phyloP scores from a whole-genome alignment of 2,329 filamentous ascomycete genomes.

The Fusarium buxicola region DNA sequence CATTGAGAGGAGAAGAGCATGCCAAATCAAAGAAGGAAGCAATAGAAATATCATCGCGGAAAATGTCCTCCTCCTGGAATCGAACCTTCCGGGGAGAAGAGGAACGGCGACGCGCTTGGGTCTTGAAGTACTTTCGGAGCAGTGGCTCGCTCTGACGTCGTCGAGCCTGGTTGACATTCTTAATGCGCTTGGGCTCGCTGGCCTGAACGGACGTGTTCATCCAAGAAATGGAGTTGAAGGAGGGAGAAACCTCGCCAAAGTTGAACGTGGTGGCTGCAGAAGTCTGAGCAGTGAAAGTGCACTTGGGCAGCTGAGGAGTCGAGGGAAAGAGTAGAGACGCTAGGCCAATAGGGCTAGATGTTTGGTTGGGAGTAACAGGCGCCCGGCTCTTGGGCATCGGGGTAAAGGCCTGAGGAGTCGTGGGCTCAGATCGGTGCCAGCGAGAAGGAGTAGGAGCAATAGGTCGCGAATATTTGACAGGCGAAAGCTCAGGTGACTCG shows the following conservation, averaged over 20 bases:
- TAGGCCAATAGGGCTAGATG: slow-evolving; percentile 36
- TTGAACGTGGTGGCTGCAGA: slow-evolving; percentile 37
- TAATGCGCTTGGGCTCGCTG: slow-evolving; percentile 38
- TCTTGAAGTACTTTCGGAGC: slow-evolving; percentile 42
- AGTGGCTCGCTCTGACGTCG: slow-evolving; percentile 53
- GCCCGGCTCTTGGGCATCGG: slow-evolving; percentile 17
- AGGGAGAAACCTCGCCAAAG: slow-evolving; percentile 46
- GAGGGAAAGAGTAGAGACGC: slow-evolving; percentile 31
- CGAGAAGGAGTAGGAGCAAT: slow-evolving; percentile 48
- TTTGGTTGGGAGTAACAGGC: slow-evolving; percentile 12
- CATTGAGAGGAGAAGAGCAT: not conserved
- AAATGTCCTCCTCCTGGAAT: slow-evolving; percentile 35
- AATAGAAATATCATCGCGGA: slow-evolving; percentile 30
- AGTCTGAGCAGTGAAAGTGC: slow-evolving; percentile 16
- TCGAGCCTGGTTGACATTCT: slow-evolving; percentile 37
- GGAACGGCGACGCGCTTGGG: slow-evolving; percentile 44
- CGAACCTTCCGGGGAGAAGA: slow-evolving; percentile 46
- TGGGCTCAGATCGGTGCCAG: slow-evolving; percentile 40
- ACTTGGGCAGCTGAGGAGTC: slow-evolving; percentile 28
- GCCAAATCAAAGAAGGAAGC: slow-evolving; percentile 13
- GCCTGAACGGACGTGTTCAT: slow-evolving; percentile 38
- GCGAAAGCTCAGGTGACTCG: slow-evolving; percentile 32
- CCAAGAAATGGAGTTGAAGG: slow-evolving; percentile 47
- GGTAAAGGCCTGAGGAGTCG: slow-evolving; percentile 38
- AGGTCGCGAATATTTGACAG: slow-evolving; percentile 39